Percentiles rank a stretch among this genome's conserved stretches.
These are phyloP conservation scores for Saposhnikovia divaricata DNA, from an alignment of 129 eudicot genomes.

Conservation along the genomic window DNA sequence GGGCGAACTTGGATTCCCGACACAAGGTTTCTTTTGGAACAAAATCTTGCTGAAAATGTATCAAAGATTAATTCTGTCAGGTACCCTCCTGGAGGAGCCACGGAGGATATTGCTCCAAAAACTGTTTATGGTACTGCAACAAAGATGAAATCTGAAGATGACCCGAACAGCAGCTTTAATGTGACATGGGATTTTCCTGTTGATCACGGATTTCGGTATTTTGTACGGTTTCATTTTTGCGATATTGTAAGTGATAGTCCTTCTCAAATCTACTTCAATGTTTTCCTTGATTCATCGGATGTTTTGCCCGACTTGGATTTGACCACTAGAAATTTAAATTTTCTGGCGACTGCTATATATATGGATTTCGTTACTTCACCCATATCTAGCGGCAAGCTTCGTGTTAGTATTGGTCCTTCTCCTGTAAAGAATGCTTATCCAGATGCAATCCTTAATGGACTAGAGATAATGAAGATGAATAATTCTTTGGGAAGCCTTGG, in stretches of 20 bases:
- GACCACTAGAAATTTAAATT: background rate
- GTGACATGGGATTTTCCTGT: constrained; percentile 74
- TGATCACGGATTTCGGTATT: constrained; percentile 58
- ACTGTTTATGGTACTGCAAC: constrained; percentile 64
- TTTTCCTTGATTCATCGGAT: constrained; percentile 34
- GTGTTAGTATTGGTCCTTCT: constrained; percentile 62
- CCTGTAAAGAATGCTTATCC: constrained; percentile 22
- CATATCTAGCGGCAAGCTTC: constrained; percentile 17
- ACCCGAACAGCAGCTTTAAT: constrained; percentile 56
- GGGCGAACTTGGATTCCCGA: constrained; percentile 74
- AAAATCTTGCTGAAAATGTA: constrained; percentile 24
- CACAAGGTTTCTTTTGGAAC: constrained; percentile 19
- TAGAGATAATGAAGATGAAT: constrained; percentile 76
- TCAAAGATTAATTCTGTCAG: constrained; percentile 26
- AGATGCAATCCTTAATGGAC: constrained; percentile 65
- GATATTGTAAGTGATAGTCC: constrained; percentile 53
- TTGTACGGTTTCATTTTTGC: constrained; percentile 69
- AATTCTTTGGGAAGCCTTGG: constrained; percentile 49
- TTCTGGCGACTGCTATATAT: constrained; percentile 39
- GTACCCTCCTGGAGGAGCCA: constrained; percentile 47
- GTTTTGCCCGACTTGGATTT: constrained; percentile 44
- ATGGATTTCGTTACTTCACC: constrained; percentile 42
- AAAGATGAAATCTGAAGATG: constrained; percentile 33
- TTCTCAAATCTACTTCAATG: constrained; percentile 47
- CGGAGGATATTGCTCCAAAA: constrained; percentile 50